Percentiles rank a stretch among this genome's conserved stretches.
These are phyloP conservation scores for Malania oleifera DNA, from an alignment of 164 flowering plant species.

Conservation along the genomic window DNA sequence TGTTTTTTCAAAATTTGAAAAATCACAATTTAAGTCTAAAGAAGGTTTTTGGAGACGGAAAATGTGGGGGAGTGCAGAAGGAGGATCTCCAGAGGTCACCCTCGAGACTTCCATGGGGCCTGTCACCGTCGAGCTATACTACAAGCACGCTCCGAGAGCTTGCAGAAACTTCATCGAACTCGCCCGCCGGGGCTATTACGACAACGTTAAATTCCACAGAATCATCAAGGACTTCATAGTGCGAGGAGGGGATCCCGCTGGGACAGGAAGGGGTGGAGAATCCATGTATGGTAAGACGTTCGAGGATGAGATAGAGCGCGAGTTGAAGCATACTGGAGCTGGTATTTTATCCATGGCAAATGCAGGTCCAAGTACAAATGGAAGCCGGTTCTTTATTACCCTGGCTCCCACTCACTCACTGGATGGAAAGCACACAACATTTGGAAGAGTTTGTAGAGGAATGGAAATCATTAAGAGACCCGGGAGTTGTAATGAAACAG, in stretches of 20 bases:
- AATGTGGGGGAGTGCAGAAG: conserved; percentile 77
- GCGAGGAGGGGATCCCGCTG: conserved; percentile 99
- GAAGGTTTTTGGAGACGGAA: no score
- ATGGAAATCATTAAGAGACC: conserved; percentile 97
- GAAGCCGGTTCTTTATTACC: conserved; percentile 93
- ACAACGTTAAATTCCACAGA: conserved; percentile 80
- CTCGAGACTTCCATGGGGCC: conserved; percentile 95
- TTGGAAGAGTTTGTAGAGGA: conserved; percentile 91
- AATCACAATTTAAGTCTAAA: no score
- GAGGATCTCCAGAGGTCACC: conserved; percentile 85
- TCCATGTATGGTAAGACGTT: conserved; percentile 90
- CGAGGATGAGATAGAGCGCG: conserved; percentile 83
- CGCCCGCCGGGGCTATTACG: conserved; percentile 81
- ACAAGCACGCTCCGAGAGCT: conserved; percentile 89
- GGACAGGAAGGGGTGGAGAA: conserved; percentile 95
- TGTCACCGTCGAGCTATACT: conserved; percentile 82
- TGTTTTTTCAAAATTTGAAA: no score
- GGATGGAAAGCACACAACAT: conserved; percentile 97
- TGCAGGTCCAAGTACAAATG: conserved; percentile 96
- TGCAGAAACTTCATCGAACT: conserved; percentile 90
- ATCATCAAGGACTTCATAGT: conserved; percentile 94
- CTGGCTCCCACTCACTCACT: conserved; percentile 77
- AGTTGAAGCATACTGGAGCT: conserved; percentile 97
- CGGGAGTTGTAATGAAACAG: no score
- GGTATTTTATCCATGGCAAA: conserved; percentile 98